Evolutionary conservation across 768 basidiomycete genomes (phyloP), one percentile per base, ranked within the genome.

Genomic region (Tubosaeta brunneosetosa): DNA sequence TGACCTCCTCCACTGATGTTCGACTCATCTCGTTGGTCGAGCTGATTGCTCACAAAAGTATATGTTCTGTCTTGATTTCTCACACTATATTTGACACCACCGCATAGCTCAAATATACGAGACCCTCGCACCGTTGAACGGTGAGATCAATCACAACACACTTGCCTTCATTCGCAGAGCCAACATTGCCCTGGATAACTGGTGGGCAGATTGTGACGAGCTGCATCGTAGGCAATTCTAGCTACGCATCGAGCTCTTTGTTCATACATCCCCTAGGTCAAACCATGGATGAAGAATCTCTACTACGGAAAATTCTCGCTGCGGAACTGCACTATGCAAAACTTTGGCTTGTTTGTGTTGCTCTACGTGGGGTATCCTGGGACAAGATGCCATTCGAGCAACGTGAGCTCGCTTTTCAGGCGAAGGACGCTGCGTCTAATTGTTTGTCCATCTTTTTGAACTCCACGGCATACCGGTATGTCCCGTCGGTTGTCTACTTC

Each of bases 381-480:
- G 93, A 97, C 64, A 94, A 93, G 70, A 91, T 97, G 86, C 84
- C 91, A 4, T 91, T 89, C 55, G 94, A 97, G 68, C 94, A 95
- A 65, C 85, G 92, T 36, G 94, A 95, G 67, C 78, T 95, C 43
- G 93, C 93, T 3, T 94, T 95, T 75, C 90, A 94, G 63, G 94
- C 93, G 26, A 95, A 94, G 72, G 91, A 94, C 62, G 88, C 93
- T 0, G 94, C 94, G 5, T 83, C 87, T 33, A 84, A 84, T 57
- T 94, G 91, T 65, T 72, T 97, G 40, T 80, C 86, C 43, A 87
- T 90, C 47, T 93, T 94, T 71, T 74, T 95, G 58, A 83, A 82
- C 50, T 90, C 88, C 17, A 76, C 82, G 5, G 86, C 88, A 43
- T 91, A 91, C 61, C 79, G 91, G 90, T 89, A 61, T 36, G 78